Percentiles rank a stretch among this genome's conserved stretches.
phyloP scores from a whole-genome alignment of 2,329 filamentous ascomycete genomes.

The Penicillium sp. region DNA sequence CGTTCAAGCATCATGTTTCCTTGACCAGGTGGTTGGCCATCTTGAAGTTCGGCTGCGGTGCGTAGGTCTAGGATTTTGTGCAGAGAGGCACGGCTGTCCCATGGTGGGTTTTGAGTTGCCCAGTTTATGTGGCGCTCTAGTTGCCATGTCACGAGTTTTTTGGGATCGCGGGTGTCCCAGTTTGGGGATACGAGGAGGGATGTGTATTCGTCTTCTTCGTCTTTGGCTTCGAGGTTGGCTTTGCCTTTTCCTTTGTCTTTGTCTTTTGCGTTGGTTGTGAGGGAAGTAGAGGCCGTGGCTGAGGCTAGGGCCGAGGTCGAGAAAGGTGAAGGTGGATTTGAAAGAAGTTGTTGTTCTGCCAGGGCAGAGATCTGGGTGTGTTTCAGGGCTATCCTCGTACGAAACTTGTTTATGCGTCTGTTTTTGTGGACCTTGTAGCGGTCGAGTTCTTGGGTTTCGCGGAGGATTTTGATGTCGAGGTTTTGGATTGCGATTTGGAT shows the following conservation, averaged over 20 bases:
- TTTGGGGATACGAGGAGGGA: background rate
- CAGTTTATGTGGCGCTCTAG: slow-evolving; percentile 2
- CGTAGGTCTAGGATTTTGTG: background rate
- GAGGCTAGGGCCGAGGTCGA: too few relatives aligned
- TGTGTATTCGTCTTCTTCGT: background rate
- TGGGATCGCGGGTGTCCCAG: background rate
- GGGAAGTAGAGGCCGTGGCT: too few relatives aligned
- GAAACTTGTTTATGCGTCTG: background rate
- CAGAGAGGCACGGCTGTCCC: background rate
- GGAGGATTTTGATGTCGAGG: background rate
- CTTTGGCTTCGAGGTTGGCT: background rate
- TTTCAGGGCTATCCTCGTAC: background rate
- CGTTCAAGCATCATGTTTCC: background rate
- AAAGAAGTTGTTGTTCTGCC: background rate
- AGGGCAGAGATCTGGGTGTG: background rate
- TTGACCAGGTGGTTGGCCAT: background rate
- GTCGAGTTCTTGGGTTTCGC: background rate
- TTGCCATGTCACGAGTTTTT: slow-evolving; percentile 1
- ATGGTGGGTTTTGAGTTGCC: background rate
- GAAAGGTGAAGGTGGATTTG: background rate
- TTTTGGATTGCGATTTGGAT: background rate
- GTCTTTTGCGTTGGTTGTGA: too few relatives aligned
- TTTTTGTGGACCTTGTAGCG: background rate
- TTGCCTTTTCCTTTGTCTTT: too few relatives aligned
- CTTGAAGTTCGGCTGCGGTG: background rate